Base-by-base conservation (phyloP, 169 alveolate genomes). In the Plasmodium cynomolgi region DNA sequence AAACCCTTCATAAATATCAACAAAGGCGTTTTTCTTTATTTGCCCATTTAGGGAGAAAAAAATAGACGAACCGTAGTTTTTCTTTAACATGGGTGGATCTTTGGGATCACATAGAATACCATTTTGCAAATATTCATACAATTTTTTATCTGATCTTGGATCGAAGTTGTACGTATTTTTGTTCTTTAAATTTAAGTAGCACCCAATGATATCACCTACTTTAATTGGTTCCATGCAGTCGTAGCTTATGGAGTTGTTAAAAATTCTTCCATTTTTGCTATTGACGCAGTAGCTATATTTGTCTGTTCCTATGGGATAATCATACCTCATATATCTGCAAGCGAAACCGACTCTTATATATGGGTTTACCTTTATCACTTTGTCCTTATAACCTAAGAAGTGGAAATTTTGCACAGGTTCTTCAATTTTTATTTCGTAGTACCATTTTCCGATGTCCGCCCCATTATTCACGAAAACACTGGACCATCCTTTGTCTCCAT, bases 61-160 rank as follows among this genome's bases (percentile, higher is more conserved):
- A 39, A 96, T 96, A 73, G 84, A 96, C 8, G 98, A 97, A 15
- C 95, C 97, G 37, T 93, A 83, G 84, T 95, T 96, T 47, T 88
- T 83, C 31, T 72, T 86, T 47, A 92, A 68, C 4, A 72, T 68
- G 26, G 98, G 98, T 44, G 97, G 97, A 54, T 93, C 84, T 73
- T 93, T 84, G 11, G 98, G 98, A 80, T 95, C 97, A 90, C 98
- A 97, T 33, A 97, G 94, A 81, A 97, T 96, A 15, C 98, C 98
- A 79, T 92, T 95, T 84, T 96, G 97, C 54, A 97, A 93, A 91
- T 85, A 95, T 80, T 96, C 98, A 85, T 95, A 95, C 34, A 97
- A 95, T 90, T 95, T 97, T 77, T 85, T 93, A 91, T 97, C 98
- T 47, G 88, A 95, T 41, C 98, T 92, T 50, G 98, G 98, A 84